phyloP scores from a whole-genome alignment of 768 basidiomycete genomes.

The Flagelloscypha sp. region DNA sequence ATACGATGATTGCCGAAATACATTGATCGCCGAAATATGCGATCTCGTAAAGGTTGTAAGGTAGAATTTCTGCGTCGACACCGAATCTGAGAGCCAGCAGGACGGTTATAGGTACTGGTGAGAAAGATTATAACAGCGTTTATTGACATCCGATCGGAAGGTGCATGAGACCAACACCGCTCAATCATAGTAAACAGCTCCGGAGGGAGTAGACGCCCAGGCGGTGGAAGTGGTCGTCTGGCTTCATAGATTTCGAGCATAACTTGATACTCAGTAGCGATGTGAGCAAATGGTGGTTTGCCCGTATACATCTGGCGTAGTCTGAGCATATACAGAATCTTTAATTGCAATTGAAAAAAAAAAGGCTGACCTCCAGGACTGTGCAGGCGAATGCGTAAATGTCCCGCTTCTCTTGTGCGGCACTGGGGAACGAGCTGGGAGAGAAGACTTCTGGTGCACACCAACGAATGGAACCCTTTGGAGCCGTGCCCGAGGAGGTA shows the following conservation, averaged over 20 bases:
- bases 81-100: no score
- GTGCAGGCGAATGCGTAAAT: slow-evolving; percentile 54
- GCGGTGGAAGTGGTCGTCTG: slow-evolving; percentile 5
- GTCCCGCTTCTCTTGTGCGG: slow-evolving; percentile 28
- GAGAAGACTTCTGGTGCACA: slow-evolving; percentile 51
- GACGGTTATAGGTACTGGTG: no score
- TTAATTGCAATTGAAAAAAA: neutral
- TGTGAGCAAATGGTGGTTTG: slow-evolving; percentile 6
- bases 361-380: slow-evolving; percentile 37
- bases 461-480: slow-evolving; percentile 37
- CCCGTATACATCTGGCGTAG: slow-evolving; percentile 6
- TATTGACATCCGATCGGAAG: no score
- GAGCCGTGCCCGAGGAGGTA: slow-evolving; percentile 10
- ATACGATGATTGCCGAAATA: no score
- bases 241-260: slow-evolving; percentile 4
- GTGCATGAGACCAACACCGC: slow-evolving; percentile 6
- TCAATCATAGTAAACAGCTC: neutral
- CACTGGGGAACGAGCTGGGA: slow-evolving; percentile 19
- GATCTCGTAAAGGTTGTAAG: no score
- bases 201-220: neutral
- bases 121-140: no score
- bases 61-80: no score
- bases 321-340: neutral
- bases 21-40: no score
- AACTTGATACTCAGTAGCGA: slow-evolving; percentile 3